These are phyloP conservation scores for Colletotrichum melonis DNA, from an alignment of 2,329 filamentous ascomycete species.

Conservation along the genomic window DNA sequence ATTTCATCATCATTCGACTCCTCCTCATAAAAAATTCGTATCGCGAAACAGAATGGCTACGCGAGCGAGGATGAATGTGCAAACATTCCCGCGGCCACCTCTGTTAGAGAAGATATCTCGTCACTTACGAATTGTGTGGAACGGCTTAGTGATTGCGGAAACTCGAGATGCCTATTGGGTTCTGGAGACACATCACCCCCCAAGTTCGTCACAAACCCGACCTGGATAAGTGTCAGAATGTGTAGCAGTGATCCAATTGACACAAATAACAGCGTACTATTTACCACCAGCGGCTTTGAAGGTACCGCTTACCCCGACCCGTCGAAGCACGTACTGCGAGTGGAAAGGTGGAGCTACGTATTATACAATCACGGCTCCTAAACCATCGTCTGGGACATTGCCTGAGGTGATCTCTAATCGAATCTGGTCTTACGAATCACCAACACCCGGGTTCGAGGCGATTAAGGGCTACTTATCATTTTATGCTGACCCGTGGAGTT, in stretches of 20 bases:
- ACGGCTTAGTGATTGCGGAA: conserved; percentile 65
- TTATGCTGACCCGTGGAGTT: conserved; percentile 72
- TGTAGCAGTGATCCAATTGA: not conserved
- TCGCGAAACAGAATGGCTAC: conserved; percentile 12
- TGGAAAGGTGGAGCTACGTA: conserved; percentile 73
- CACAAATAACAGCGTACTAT: conserved; percentile 62
- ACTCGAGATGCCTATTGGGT: conserved; percentile 71
- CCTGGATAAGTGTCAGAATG: not conserved
- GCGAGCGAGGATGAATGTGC: conserved; percentile 60
- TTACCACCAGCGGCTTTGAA: conserved; percentile 63
- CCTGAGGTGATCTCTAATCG: conserved; percentile 57
- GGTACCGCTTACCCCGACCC: conserved; percentile 57
- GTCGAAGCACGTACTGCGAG: conserved; percentile 63
- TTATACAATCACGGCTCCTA: conserved; percentile 59
- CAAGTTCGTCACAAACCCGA: conserved; percentile 54
- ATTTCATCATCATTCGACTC: not conserved
- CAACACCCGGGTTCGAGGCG: conserved; percentile 61
- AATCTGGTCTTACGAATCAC: conserved; percentile 69
- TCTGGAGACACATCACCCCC: conserved; percentile 71
- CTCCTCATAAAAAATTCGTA: not conserved
- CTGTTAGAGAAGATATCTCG: conserved; percentile 63
- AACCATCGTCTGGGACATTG: conserved; percentile 41
- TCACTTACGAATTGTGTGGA: conserved; percentile 68
- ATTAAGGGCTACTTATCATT: conserved; percentile 69
- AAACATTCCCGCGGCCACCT: conserved; percentile 69